phyloP scores from a whole-genome alignment of 768 basidiomycete genomes.

The Hygrocybe punicea region DNA sequence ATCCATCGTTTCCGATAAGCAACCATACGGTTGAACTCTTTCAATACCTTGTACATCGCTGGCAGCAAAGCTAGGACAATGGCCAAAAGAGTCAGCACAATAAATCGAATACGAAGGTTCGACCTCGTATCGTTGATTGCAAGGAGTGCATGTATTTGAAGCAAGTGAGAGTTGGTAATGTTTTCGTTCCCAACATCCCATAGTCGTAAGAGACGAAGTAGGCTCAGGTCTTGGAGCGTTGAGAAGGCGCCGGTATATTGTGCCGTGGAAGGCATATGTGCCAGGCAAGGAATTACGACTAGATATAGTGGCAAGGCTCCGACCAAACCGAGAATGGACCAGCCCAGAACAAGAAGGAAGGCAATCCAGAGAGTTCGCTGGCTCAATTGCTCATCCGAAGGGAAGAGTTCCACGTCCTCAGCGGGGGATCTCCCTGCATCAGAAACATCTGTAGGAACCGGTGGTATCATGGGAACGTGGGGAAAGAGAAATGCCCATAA shows the following conservation, averaged over 20 bases:
- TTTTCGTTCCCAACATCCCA: conserved; percentile 45
- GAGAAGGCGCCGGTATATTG: conserved; percentile 59
- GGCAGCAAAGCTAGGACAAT: conserved; percentile 63
- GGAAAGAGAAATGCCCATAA: conserved; percentile 72
- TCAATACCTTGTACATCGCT: conserved; percentile 58
- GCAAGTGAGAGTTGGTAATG: conserved; percentile 24
- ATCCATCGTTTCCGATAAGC: conserved; percentile 59
- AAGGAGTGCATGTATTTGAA: conserved; percentile 35
- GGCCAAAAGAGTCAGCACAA: conserved; percentile 62
- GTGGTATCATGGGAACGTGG: conserved; percentile 61
- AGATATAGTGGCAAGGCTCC: conserved; percentile 73
- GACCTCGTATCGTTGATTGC: conserved; percentile 37
- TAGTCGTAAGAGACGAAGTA: conserved; percentile 68
- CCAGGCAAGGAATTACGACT: conserved; percentile 65
- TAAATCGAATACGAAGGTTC: conserved; percentile 57
- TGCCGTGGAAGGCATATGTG: conserved; percentile 43
- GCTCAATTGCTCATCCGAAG: conserved; percentile 70
- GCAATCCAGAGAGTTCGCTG: conserved; percentile 70
- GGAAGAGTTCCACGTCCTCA: conserved; percentile 56
- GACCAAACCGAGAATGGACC: conserved; percentile 66
- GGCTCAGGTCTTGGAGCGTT: conserved; percentile 68
- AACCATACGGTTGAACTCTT: conserved; percentile 57
- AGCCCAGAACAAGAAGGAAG: conserved; percentile 59
- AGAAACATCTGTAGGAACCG: conserved; percentile 53
- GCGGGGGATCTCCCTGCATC: conserved; percentile 49